phyloP scores from a whole-genome alignment of 192 early-diverging fungal genomes.

The Backusella luteola region DNA sequence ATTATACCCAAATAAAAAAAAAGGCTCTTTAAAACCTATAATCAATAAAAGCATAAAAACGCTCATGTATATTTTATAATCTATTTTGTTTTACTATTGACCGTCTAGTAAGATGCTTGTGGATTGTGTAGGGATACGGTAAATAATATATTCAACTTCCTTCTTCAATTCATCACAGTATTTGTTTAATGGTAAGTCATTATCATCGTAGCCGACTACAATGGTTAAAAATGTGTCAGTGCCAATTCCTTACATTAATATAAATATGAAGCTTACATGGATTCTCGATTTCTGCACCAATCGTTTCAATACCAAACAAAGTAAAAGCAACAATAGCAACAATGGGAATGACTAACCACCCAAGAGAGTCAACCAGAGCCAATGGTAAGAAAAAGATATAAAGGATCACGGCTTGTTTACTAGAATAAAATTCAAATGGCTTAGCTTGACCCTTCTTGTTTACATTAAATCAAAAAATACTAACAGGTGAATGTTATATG shows the following conservation, averaged over 20 bases:
- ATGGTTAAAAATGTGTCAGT: not conserved
- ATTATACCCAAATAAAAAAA: too few species aligned
- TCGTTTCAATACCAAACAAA: constrained; percentile 74
- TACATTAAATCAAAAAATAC: not conserved
- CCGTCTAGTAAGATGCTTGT: constrained; percentile 29
- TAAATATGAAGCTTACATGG: constrained; percentile 44
- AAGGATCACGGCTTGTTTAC: constrained; percentile 61
- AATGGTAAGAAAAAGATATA: constrained; percentile 65
- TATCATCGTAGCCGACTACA: constrained; percentile 55
- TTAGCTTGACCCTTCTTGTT: not conserved
- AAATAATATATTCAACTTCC: constrained; percentile 55
- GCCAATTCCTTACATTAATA: constrained; percentile 11
- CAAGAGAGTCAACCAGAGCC: constrained; percentile 48
- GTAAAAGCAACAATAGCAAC: constrained; percentile 62
- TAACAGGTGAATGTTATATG: constrained; percentile 69
- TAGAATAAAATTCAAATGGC: constrained; percentile 10
- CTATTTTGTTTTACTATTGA: not conserved
- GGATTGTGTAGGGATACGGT: constrained; percentile 26
- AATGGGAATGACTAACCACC: constrained; percentile 55
- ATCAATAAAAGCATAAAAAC: too few species aligned
- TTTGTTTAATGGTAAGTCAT: constrained; percentile 53
- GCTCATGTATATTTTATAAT: too few species aligned
- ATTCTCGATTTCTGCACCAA: constrained; percentile 83
- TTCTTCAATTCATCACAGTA: constrained; percentile 53
- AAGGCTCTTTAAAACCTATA: too few species aligned